A percentile compares a stretch with the other conserved stretches of the same genome.
Evolutionary conservation across 352 stramenopile species (phyloP).

Genomic region (Phytophthora pinifolia): DNA sequence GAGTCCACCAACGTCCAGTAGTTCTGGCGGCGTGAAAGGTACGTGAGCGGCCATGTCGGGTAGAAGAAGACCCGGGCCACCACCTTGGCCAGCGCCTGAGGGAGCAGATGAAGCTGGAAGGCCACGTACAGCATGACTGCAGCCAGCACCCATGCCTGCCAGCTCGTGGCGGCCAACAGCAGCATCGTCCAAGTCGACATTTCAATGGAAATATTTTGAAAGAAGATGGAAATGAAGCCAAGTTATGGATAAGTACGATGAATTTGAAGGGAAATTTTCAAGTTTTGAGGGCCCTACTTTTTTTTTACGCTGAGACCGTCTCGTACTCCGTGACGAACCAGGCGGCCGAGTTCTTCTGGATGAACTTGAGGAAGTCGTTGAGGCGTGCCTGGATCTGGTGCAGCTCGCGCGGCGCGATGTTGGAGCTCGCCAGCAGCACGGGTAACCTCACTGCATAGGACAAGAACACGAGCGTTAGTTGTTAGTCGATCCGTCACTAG

Average conservation of each 20-base stretch:
- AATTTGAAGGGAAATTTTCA: too few relatives aligned
- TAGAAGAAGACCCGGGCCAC: constrained; percentile 90
- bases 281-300: too few relatives aligned
- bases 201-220: too few relatives aligned
- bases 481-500: too few relatives aligned
- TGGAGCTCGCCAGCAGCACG: constrained; percentile 63
- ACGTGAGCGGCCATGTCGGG: constrained; percentile 93
- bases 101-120: constrained; percentile 92
- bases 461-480: constrained; percentile 1
- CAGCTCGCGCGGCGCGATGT: constrained; percentile 56
- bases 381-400: constrained; percentile 67
- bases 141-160: constrained; percentile 25
- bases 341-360: constrained; percentile 73
- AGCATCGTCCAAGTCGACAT: constrained; percentile 17
- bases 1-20: constrained; percentile 93
- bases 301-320: too few relatives aligned
- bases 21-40: constrained; percentile 80
- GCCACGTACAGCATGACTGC: constrained; percentile 55
- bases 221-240: too few relatives aligned
- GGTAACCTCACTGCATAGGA: constrained; percentile 68
- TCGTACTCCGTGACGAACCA: constrained; percentile 77
- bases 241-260: too few relatives aligned
- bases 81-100: constrained; percentile 66
- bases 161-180: constrained; percentile 23
- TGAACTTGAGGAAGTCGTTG: constrained; percentile 85